phyloP scores from a whole-genome alignment of 2,329 filamentous ascomycete genomes.

The Aspergillus sp. region DNA sequence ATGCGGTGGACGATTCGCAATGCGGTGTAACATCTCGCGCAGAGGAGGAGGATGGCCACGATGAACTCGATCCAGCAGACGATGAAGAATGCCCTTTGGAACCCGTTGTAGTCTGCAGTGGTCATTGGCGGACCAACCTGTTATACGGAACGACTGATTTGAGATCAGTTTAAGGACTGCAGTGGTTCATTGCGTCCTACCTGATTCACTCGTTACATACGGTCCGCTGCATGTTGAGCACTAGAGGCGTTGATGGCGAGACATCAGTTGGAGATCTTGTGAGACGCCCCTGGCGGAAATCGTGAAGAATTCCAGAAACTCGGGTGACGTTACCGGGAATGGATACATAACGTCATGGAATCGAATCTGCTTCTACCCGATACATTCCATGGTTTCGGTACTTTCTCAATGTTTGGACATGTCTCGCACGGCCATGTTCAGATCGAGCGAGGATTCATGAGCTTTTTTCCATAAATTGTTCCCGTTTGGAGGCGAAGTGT shows the following conservation, averaged over 20 bases:
- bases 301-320: background rate
- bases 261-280: no score
- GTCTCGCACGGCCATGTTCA: no score
- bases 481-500: no score
- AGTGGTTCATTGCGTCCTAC: no score
- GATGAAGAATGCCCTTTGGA: constrained; percentile 9
- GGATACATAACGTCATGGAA: background rate
- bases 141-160: background rate
- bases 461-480: no score
- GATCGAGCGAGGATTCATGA: no score
- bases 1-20: constrained; percentile 15
- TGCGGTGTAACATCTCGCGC: constrained; percentile 16
- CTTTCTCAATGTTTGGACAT: no score
- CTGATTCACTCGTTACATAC: no score
- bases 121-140: background rate
- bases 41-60: constrained; percentile 12
- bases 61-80: constrained; percentile 15
- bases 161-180: background rate
- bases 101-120: background rate
- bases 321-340: background rate
- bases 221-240: no score
- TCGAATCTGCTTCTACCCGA: background rate
- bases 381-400: no score
- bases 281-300: background rate
- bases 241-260: no score